Evolutionary conservation across 2,329 filamentous ascomycete species (phyloP).

Genomic region (Colletotrichum trifolii): DNA sequence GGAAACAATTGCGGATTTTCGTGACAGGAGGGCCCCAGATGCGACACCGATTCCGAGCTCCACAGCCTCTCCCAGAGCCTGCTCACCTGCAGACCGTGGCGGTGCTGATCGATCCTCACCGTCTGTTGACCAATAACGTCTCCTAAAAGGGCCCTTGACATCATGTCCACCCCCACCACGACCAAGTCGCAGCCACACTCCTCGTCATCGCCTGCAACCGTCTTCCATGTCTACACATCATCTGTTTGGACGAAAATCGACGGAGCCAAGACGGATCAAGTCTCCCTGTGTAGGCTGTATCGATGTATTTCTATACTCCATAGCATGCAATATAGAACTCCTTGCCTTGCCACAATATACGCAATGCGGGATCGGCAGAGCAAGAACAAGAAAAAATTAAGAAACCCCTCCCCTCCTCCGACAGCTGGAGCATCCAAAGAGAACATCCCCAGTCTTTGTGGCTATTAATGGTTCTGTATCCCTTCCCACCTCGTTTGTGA

Average conservation of each 20-base stretch:
- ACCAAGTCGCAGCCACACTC: background rate
- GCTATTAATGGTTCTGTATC: constrained; percentile 22
- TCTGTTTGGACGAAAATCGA: background rate
- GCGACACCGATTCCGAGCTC: constrained; percentile 17
- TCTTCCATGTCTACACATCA: constrained; percentile 28
- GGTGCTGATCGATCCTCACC: background rate
- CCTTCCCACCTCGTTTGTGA: background rate
- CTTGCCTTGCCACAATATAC: constrained; percentile 32
- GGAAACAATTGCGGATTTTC: background rate
- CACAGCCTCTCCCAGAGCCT: constrained; percentile 26
- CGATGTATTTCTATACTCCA: too few species aligned
- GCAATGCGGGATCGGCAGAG: constrained; percentile 30
- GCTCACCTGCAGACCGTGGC: constrained; percentile 20
- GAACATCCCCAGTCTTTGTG: background rate
- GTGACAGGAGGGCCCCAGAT: constrained; percentile 5
- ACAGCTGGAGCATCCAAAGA: constrained; percentile 1
- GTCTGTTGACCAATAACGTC: constrained; percentile 12
- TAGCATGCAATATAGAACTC: background rate
- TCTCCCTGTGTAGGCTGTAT: too few species aligned
- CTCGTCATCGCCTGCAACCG: constrained; percentile 35
- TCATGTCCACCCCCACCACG: constrained; percentile 24
- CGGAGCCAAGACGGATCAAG: background rate
- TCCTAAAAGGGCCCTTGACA: constrained; percentile 28
- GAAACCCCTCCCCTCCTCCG: constrained; percentile 13
- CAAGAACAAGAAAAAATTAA: background rate